Percentiles rank a stretch among this genome's conserved stretches.
Evolutionary conservation across 176 grass and related monocot species (phyloP).

Genomic region (Musa itinerans): DNA sequence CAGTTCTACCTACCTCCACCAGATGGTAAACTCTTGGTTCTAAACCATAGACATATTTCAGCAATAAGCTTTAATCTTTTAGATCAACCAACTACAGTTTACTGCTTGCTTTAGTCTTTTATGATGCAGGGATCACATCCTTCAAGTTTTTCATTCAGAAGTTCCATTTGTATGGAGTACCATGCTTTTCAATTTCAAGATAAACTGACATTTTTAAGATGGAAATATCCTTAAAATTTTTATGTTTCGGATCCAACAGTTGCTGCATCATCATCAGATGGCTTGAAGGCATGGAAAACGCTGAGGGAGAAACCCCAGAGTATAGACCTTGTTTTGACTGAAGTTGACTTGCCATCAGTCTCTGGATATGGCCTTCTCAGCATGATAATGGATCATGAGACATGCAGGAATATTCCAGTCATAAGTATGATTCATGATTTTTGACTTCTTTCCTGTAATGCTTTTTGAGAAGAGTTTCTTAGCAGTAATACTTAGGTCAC

Average conservation of each 20-base stretch:
- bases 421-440: conserved; percentile 57
- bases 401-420: conserved; percentile 87
- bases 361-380: conserved; percentile 85
- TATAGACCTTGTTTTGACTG: conserved; percentile 84
- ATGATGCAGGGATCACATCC: background rate
- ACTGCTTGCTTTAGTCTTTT: too few relatives aligned
- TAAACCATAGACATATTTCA: too few relatives aligned
- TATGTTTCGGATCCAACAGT: conserved; percentile 33
- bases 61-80: too few relatives aligned
- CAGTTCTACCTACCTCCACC: too few relatives aligned
- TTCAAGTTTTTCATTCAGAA: background rate
- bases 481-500: background rate
- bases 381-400: conserved; percentile 88
- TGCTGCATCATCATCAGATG: conserved; percentile 44
- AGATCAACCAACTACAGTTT: too few relatives aligned
- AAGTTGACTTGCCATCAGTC: conserved; percentile 85
- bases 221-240: background rate
- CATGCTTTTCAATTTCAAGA: background rate
- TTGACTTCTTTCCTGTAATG: conserved; percentile 5
- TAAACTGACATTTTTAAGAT: background rate
- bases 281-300: conserved; percentile 78
- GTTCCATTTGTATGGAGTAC: background rate
- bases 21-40: too few relatives aligned
- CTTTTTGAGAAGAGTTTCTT: background rate
- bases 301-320: conserved; percentile 85